phyloP scores from a whole-genome alignment of 2,329 filamentous ascomycete genomes.

The Cryphonectria parasitica region DNA sequence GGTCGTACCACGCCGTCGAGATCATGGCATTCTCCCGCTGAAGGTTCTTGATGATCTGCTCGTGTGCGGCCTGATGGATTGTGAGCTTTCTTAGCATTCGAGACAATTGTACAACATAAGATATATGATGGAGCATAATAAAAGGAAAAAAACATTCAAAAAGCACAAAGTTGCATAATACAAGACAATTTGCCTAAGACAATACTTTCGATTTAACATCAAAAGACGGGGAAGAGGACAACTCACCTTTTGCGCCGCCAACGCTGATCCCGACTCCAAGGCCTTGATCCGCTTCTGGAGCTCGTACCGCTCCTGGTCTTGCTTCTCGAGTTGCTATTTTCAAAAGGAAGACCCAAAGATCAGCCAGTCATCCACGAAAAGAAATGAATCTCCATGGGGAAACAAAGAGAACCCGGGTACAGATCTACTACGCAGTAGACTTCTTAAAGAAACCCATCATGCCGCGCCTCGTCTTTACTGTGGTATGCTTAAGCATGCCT shows the following conservation, averaged over 20 bases:
- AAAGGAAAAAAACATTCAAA: not conserved
- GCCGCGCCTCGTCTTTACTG: constrained; percentile 11
- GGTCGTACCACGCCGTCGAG: constrained; percentile 83
- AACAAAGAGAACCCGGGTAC: not conserved
- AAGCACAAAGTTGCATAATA: not conserved
- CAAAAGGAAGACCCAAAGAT: constrained; percentile 26
- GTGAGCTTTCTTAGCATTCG: constrained; percentile 11
- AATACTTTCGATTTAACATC: constrained; percentile 11
- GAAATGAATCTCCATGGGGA: not conserved
- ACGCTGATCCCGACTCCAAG: constrained; percentile 52
- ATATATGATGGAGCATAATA: not conserved
- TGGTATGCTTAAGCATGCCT: not conserved
- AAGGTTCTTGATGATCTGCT: constrained; percentile 67
- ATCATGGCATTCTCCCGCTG: constrained; percentile 80
- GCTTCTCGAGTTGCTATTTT: constrained; percentile 60
- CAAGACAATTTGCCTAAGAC: constrained; percentile 16
- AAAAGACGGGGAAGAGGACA: constrained; percentile 24
- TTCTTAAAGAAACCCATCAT: constrained; percentile 21
- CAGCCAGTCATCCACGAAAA: constrained; percentile 28
- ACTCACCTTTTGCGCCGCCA: constrained; percentile 58
- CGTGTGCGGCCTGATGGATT: constrained; percentile 50
- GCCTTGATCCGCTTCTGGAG: constrained; percentile 59
- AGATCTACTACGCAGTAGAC: constrained; percentile 17
- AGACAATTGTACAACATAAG: not conserved
- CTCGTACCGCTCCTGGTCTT: constrained; percentile 60